Base-by-base conservation (phyloP, 164 flowering plant genomes). In the Cinnamomum micranthum region DNA sequence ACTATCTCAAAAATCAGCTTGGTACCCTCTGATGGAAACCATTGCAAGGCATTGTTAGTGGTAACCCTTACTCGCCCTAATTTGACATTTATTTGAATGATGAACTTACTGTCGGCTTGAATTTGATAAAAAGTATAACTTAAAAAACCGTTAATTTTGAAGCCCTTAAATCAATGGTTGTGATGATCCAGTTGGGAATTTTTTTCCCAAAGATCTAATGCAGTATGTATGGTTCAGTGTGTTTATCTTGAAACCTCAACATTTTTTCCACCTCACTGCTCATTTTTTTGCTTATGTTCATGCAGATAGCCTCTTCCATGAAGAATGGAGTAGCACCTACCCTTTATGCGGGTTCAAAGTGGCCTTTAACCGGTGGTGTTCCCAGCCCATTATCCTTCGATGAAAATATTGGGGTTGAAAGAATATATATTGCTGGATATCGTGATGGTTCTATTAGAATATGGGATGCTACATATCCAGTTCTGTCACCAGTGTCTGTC, bases 321-420 rank as follows among this genome's bases (percentile, higher is more conserved):
- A 88, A 80, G 76, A 68, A 20, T 70, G 74, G 76, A 76, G 78
- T 82, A 67, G 50, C 78, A 69, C 66, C 76, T n/a, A 73, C 74
- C 28, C 74, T 67, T 60, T 25, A 79, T 71, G 82, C 71, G 63
- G 77, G 77, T 73, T 71, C 70, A 65, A 85, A 85, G 78, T 91
- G 95, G 97, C 92, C 89, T 71, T 76, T 94, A 80, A 89, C 90
- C 67, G 97, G 98, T 50, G 97, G 96, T 28, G 87, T 91, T 68
- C 86, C 82, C 70, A 82, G 83, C 75, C 84, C 83, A 50, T 19
- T 83, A 50, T 80, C 88, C 59, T 64, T 69, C 50, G 41, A 80
- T 60, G 85, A 85, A 75, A 82, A 73, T 71, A 68, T 66, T 50
- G 74, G 70, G 68, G 74, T 86, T 52, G 82, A 83, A 73, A 84